These are phyloP conservation scores for Fremontodendron californicum DNA, from an alignment of 345 rosid genomes.

Conservation along the genomic window DNA sequence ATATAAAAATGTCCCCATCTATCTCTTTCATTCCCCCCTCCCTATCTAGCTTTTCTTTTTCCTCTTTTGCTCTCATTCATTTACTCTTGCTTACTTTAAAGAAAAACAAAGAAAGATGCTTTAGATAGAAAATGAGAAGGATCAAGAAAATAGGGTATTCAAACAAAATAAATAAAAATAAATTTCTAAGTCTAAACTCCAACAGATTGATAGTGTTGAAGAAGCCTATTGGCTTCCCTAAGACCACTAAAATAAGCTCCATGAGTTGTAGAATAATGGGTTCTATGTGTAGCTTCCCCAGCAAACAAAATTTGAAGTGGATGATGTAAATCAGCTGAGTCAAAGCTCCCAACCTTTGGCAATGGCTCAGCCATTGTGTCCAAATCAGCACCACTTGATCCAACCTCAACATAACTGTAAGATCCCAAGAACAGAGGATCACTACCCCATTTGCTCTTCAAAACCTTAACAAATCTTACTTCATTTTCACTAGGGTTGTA, in stretches of 20 bases:
- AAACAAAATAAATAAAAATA: constrained; percentile 18
- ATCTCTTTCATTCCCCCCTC: constrained; percentile 28
- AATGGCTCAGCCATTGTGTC: constrained; percentile 85
- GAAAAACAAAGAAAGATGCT: constrained; percentile 22
- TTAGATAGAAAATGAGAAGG: constrained; percentile 20
- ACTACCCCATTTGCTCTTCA: constrained; percentile 82
- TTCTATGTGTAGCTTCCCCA: constrained; percentile 96
- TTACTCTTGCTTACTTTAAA: constrained; percentile 20
- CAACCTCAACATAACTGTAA: constrained; percentile 75
- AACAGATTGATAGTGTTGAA: constrained; percentile 67
- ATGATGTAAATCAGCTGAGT: background rate
- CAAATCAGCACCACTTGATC: constrained; percentile 84
- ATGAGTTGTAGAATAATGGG: constrained; percentile 93
- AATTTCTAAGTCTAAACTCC: constrained; percentile 36
- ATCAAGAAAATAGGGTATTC: constrained; percentile 24
- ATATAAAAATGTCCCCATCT: constrained; percentile 39
- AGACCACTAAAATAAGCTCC: constrained; percentile 95
- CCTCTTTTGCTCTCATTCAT: constrained; percentile 3
- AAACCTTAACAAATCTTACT: constrained; percentile 40
- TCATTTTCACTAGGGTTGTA: constrained; percentile 29
- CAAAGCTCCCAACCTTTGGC: constrained; percentile 35
- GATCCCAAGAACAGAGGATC: constrained; percentile 86
- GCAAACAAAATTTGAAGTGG: constrained; percentile 84
- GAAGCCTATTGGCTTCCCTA: constrained; percentile 94
- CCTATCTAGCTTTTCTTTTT: background rate